Percentiles rank a stretch among this genome's conserved stretches.
Evolutionary conservation across 768 basidiomycete genomes (phyloP).

Genomic region (Naganishia antarctica): DNA sequence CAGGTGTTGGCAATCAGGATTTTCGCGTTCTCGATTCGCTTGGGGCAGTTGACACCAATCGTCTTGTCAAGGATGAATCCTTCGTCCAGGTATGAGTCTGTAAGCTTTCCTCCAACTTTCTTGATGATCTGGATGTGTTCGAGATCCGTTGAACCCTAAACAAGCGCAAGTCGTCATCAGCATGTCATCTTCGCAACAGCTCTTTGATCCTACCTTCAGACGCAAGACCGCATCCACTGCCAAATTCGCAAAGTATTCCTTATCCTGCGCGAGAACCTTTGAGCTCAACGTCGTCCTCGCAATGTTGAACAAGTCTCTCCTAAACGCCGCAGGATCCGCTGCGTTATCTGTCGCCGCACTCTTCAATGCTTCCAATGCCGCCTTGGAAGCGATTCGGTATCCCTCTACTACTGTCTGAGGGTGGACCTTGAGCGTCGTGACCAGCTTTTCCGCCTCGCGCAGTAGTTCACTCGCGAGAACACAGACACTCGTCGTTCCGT

Average conservation of each 20-base stretch:
- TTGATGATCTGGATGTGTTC: constrained; percentile 99
- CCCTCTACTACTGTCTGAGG: constrained; percentile 98
- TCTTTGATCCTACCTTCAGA: no score
- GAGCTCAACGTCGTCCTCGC: constrained; percentile 91
- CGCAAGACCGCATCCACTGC: constrained; percentile 94
- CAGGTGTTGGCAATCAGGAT: constrained; percentile 98
- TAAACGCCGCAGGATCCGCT: constrained; percentile 67
- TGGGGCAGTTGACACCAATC: constrained; percentile 89
- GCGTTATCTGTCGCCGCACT: constrained; percentile 76
- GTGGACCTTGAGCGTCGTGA: constrained; percentile 78
- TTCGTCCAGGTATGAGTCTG: constrained; percentile 96
- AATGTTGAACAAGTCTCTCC: constrained; percentile 90
- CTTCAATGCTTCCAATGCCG: constrained; percentile 80
- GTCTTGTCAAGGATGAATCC: constrained; percentile 95
- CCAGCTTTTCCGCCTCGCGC: constrained; percentile 90
- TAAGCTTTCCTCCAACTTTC: constrained; percentile 97
- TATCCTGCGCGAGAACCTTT: constrained; percentile 94
- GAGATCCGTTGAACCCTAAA: constrained; percentile 80
- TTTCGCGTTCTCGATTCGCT: constrained; percentile 87
- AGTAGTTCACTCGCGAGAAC: constrained; percentile 87
- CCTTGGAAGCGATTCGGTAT: constrained; percentile 81
- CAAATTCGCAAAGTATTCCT: constrained; percentile 94
- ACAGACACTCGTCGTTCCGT: constrained; percentile 64
- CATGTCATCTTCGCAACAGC: no score
- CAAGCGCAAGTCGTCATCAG: constrained; percentile 48